Conservation (phyloP, 2,329 filamentous ascomycete genomes). For the Diaporthe caulivora region DNA sequence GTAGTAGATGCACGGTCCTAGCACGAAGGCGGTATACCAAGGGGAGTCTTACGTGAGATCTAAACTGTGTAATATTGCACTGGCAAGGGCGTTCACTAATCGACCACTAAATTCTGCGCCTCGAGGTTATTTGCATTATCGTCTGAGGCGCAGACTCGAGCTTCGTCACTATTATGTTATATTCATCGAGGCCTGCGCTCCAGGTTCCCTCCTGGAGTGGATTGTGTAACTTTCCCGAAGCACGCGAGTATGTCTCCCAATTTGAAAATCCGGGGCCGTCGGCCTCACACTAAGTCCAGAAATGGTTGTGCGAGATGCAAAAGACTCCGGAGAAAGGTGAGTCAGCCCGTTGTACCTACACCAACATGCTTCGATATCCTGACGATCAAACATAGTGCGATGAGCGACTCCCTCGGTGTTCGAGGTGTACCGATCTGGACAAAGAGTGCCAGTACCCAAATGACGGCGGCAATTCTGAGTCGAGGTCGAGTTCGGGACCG, state of each 20-base stretch:
- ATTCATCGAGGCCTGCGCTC: neutral
- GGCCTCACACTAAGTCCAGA: conserved; percentile 29
- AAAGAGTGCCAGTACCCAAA: conserved; percentile 61
- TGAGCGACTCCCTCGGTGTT: conserved; percentile 62
- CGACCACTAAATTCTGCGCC: conserved; percentile 19
- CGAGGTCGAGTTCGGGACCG: neutral
- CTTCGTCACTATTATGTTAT: neutral
- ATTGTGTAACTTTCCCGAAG: neutral
- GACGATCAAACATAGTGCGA: conserved; percentile 49
- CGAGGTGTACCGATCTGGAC: conserved; percentile 59
- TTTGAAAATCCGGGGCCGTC: neutral
- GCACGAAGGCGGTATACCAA: neutral
- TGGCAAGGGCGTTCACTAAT: neutral
- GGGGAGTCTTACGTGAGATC: conserved; percentile 31
- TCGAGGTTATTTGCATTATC: conserved; percentile 2
- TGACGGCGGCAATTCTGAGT: neutral
- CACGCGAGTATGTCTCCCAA: neutral
- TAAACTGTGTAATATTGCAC: neutral
- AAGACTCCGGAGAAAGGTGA: conserved; percentile 31
- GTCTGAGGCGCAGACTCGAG: neutral
- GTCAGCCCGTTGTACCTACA: neutral
- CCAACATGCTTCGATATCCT: neutral
- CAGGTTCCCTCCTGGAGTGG: neutral
- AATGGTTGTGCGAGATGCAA: conserved; percentile 34
- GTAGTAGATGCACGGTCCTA: neutral